phyloP scores from a whole-genome alignment of 345 rosid genomes.

The Corchorus olitorius region DNA sequence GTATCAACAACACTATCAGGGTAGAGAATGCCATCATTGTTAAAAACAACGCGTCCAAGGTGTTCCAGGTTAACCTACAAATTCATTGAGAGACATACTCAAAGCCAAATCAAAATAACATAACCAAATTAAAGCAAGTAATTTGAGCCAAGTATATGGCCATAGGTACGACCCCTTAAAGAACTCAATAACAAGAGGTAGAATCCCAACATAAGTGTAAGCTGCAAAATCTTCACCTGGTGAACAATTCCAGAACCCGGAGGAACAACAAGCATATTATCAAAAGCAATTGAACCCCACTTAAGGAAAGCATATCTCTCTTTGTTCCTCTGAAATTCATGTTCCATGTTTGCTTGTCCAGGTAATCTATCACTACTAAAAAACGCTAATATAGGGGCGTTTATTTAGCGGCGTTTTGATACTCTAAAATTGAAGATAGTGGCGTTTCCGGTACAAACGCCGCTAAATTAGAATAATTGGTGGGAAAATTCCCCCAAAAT shows the following conservation, averaged over 20 bases:
- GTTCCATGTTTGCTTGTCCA: conserved; percentile 67
- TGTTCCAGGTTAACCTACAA: conserved; percentile 86
- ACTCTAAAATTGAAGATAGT: no score
- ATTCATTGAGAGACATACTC: conserved; percentile 13
- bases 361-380: no score
- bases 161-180: conserved; percentile 11
- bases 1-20: conserved; percentile 95
- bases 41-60: conserved; percentile 86
- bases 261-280: conserved; percentile 76
- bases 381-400: no score
- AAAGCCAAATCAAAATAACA: background rate
- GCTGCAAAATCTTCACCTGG: conserved; percentile 47
- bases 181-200: background rate
- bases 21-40: conserved; percentile 65
- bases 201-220: background rate
- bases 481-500: no score
- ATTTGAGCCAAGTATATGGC: background rate
- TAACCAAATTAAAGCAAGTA: background rate
- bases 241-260: conserved; percentile 81
- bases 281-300: conserved; percentile 72
- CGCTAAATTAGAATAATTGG: no score
- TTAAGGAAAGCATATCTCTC: conserved; percentile 73
- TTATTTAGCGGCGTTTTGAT: no score
- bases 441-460: no score
- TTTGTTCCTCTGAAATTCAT: conserved; percentile 69